A percentile compares a stretch with the other conserved stretches of the same genome.
Evolutionary conservation across 345 rosid species (phyloP).

Genomic region (Citrus cavaleriei): DNA sequence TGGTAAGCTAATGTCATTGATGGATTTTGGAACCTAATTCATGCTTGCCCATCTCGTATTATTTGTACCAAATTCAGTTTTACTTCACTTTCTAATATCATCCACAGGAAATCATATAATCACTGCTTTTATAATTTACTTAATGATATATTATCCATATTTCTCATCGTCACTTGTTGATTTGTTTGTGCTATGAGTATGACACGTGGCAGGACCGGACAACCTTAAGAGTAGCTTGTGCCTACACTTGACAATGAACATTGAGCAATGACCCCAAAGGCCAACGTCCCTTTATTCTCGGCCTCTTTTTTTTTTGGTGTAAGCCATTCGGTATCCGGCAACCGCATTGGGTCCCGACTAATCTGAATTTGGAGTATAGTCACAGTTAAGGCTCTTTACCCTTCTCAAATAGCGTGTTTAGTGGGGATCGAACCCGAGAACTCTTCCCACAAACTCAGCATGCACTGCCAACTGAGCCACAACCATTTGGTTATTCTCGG

Average conservation of each 20-base stretch:
- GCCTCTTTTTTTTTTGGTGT: conserved; percentile 14
- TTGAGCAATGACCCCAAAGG: neutral
- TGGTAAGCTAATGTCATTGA: neutral
- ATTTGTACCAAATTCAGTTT: neutral
- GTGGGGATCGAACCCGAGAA: too few relatives aligned
- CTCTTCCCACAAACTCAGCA: too few relatives aligned
- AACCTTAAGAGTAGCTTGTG: conserved; percentile 6
- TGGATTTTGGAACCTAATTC: neutral
- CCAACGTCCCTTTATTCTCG: conserved; percentile 17
- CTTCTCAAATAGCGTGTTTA: too few relatives aligned
- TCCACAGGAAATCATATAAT: neutral
- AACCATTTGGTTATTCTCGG: conserved; percentile 23
- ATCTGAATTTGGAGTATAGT: too few relatives aligned
- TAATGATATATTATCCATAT: neutral
- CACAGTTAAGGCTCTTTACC: too few relatives aligned
- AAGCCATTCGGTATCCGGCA: too few relatives aligned
- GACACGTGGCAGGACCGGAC: neutral
- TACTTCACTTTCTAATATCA: neutral
- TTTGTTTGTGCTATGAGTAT: neutral
- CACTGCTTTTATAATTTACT: neutral
- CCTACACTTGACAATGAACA: neutral
- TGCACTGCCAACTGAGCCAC: too few relatives aligned
- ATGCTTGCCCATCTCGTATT: neutral
- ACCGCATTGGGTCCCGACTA: too few relatives aligned
- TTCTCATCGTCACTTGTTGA: too few relatives aligned